phyloP scores from a whole-genome alignment of 2,329 filamentous ascomycete genomes.

The Aspergillus uvarum region DNA sequence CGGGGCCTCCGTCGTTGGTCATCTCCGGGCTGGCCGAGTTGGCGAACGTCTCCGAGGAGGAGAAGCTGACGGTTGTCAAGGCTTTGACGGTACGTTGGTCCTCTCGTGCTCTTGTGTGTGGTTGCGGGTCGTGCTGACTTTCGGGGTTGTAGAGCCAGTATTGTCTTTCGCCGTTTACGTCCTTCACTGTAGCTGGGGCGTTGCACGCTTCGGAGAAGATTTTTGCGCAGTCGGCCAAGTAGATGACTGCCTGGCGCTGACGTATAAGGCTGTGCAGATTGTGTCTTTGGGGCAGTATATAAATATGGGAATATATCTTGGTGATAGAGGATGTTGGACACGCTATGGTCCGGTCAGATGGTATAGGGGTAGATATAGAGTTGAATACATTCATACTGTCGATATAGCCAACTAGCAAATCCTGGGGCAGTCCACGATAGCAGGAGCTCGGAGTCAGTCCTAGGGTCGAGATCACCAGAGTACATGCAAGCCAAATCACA shows the following conservation, averaged over 20 bases:
- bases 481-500: slow-evolving; percentile 16
- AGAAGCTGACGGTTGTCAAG: slow-evolving; percentile 57
- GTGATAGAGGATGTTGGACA: too few species aligned
- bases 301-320: too few species aligned
- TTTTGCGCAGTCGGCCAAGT: not conserved
- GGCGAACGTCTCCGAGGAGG: slow-evolving; percentile 40
- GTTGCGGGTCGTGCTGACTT: slow-evolving; percentile 3
- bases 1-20: slow-evolving; percentile 56
- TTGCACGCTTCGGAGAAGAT: slow-evolving; percentile 29
- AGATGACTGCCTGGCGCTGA: not conserved
- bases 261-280: too few species aligned
- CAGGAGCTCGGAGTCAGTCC: not conserved
- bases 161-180: slow-evolving; percentile 31
- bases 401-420: too few species aligned
- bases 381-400: not conserved
- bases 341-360: too few species aligned
- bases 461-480: too few species aligned
- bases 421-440: not conserved
- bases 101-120: slow-evolving; percentile 19
- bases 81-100: slow-evolving; percentile 44
- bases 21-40: slow-evolving; percentile 54
- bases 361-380: not conserved
- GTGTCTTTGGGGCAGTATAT: too few species aligned
- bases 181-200: slow-evolving; percentile 33
- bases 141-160: slow-evolving; percentile 28